Base-by-base conservation (phyloP, 2,329 filamentous ascomycete genomes). In the Alternaria sp. region DNA sequence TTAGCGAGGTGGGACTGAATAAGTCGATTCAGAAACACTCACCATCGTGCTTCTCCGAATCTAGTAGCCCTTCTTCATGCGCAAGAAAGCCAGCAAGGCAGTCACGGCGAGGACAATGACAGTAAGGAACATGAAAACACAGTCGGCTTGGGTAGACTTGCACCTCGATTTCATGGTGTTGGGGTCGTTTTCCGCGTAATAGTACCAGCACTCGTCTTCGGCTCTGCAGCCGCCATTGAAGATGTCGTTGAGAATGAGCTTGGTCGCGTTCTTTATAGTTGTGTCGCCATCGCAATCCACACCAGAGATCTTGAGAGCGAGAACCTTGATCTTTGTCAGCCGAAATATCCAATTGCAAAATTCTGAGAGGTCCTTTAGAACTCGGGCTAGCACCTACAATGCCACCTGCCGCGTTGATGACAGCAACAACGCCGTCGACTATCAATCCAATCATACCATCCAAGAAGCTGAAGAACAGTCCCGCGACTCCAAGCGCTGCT, bases 41-140 rank as follows among this genome's bases (percentile, higher is more conserved):
- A 59, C 49, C 26, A n/a, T 46, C 21, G 20, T 5, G 46, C 49
- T n/a, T 14, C 41, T 49, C 49, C 7, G 8, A 14, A 4, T 53
- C 37, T 61, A 69, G 30, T 65, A 64, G 2, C 66, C 63, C 44
- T 58, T 72, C 46, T 57, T 66, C 60, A 60, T 54, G 5, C 63
- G 58, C 60, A 67, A 43, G 33, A 63, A 68, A 6, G 50, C 45
- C 15, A 71, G 10, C 20, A 65, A 41, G 10, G 62, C 63, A 49
- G 54, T 59, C 2, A 57, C 70, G 18, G 65, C 45, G n/a, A 74
- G 50, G 21, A 72, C 37, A 10, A 66, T 43, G 12, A 66, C 65
- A 1, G 65, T 68, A 18, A 75, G 9, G 25, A 74, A 73, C 72
- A 77, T 74, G 43, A 78, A 75, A 2, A 65, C 74, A 3, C 68